Conservation (phyloP, 1,284 basidiomycete genomes). For the Athelia psychrophila region DNA sequence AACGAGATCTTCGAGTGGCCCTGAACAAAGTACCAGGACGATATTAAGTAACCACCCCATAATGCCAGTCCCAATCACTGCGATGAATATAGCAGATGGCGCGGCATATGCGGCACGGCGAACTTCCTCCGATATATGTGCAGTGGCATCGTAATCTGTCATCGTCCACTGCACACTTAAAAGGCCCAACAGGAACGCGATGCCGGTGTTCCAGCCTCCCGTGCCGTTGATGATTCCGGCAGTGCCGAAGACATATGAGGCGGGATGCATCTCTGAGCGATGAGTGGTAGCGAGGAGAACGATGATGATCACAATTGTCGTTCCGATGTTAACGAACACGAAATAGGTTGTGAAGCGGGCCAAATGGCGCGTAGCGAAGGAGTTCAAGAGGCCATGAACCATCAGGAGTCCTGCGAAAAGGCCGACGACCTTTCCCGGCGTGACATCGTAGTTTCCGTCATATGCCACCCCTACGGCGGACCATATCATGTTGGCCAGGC, state of each 20-base stretch:
- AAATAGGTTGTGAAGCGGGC: conserved; percentile 79
- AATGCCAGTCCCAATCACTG: conserved; percentile 84
- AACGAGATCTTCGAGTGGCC: conserved; percentile 48
- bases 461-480: conserved; percentile 62
- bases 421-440: conserved; percentile 68
- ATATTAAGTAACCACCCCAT: conserved; percentile 86
- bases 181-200: conserved; percentile 87
- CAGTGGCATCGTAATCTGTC: conserved; percentile 77
- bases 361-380: conserved; percentile 77
- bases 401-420: conserved; percentile 71
- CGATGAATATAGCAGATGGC: conserved; percentile 81
- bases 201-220: conserved; percentile 76
- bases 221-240: conserved; percentile 70
- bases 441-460: conserved; percentile 48
- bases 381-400: conserved; percentile 81
- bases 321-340: conserved; percentile 85
- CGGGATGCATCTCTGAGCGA: conserved; percentile 77
- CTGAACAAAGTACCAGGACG: conserved; percentile 80
- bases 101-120: conserved; percentile 84
- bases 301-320: conserved; percentile 81
- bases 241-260: conserved; percentile 77
- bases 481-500: conserved; percentile 87
- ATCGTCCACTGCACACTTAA: conserved; percentile 92
- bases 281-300: conserved; percentile 79
- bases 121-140: conserved; percentile 93